Evolutionary conservation across 2,329 filamentous ascomycete genomes (phyloP).

Genomic region (Nemania sp.): DNA sequence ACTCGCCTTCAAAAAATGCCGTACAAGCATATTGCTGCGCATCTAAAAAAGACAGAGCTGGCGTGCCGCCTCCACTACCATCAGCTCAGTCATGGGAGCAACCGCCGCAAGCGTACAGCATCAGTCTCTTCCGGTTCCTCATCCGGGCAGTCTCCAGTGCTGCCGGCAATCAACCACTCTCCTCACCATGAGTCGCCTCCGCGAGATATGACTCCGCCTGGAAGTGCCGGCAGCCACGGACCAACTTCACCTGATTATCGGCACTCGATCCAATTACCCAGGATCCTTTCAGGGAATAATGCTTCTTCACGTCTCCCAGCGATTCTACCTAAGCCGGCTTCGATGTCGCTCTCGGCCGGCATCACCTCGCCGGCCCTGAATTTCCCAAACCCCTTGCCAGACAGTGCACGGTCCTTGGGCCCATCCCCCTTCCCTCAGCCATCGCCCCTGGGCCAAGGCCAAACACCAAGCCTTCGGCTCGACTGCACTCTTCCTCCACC

Average conservation of each 20-base stretch:
- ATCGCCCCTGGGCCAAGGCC: constrained; percentile 43
- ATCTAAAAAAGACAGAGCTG: constrained; percentile 85
- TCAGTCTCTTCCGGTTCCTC: constrained; percentile 71
- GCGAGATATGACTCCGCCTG: constrained; percentile 53
- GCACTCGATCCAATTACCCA: constrained; percentile 53
- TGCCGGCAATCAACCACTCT: constrained; percentile 52
- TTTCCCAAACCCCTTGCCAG: constrained; percentile 48
- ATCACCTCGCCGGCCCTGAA: constrained; percentile 43
- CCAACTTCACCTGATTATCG: constrained; percentile 49
- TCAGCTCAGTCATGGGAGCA: constrained; percentile 80
- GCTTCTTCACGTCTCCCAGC: constrained; percentile 57
- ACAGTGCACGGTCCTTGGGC: constrained; percentile 47
- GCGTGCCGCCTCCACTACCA: constrained; percentile 87
- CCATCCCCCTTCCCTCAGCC: constrained; percentile 50
- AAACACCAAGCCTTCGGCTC: constrained; percentile 57
- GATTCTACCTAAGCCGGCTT: constrained; percentile 68
- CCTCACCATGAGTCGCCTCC: constrained; percentile 54
- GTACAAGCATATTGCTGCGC: constrained; percentile 85
- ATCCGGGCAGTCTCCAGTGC: constrained; percentile 54
- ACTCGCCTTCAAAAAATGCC: constrained; percentile 86
- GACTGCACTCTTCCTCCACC: constrained; percentile 57
- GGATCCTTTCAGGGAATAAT: constrained; percentile 52
- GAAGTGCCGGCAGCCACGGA: constrained; percentile 50
- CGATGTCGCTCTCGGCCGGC: constrained; percentile 50
- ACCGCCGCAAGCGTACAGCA: constrained; percentile 74